Evolutionary conservation across 352 stramenopile genomes (phyloP), one percentile per base, ranked within the genome.

Genomic region (Plasmopara viticola): DNA sequence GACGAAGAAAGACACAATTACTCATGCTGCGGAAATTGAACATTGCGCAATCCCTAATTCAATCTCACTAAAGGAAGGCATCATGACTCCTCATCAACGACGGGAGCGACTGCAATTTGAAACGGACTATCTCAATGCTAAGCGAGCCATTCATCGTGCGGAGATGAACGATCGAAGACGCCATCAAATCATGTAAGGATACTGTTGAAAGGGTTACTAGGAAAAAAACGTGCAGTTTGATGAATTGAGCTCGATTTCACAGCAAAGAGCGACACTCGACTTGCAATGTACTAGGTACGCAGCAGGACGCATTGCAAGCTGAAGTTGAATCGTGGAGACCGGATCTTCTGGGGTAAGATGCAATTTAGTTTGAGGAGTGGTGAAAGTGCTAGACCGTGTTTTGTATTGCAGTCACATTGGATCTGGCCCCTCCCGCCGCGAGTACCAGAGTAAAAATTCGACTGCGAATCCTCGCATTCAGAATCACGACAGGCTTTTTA

Each of bases 51-150:
- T 86, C 7, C 78, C 78, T 0, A 20, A 35, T 9, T 85, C 78
- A 0, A 64, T 87, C 12, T 44, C 81, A 46, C 48, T 92, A 4
- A 73, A 72, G n/a, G 78, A 92, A 71, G 78, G 81, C 0, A 58
- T 90, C 15, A 85, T 90, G 74, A 85, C 66, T 0, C 77, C 81
- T 2, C 66, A 78, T 20, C 73, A 92, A 46, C 72, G 81, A 6
- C 74, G 81, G 13, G 78, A 92, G 51, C 68, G 78, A 15, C 72
- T 81, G 12, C 58, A 77, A 3, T 90, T 90, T 35, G 74, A 85
- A 45, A 79, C 68, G 14, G 60, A 80, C 13, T 83, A 78, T 48
- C 60, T 80, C 51, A 64, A 56, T 15, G 81, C 78, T 12, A 67
- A 72, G 4, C 66, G 69, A 5, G 68, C 78, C 9, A 58, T 87